A percentile compares a stretch with the other conserved stretches of the same genome.
These are phyloP conservation scores for Echinochloa phyllopogon DNA, from an alignment of 176 grass and related monocot species.

Conservation along the genomic window DNA sequence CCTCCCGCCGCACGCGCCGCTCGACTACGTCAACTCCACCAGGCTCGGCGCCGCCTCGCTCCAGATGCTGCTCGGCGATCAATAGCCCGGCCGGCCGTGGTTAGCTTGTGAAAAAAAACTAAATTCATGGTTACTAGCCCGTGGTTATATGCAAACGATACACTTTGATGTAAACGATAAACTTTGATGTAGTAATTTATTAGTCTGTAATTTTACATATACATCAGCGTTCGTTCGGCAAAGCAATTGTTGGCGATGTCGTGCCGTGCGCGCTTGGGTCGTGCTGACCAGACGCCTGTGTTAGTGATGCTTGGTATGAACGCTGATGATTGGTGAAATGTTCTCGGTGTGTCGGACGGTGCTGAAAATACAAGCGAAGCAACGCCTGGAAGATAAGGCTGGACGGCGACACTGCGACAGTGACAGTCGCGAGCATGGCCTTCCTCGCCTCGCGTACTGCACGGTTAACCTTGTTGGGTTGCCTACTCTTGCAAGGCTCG, in stretches of 20 bases:
- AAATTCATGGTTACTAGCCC: background rate
- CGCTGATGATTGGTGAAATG: background rate
- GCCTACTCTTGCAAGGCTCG: slow-evolving; percentile 21
- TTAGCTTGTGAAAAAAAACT: background rate
- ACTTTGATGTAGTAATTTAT: background rate
- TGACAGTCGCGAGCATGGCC: background rate
- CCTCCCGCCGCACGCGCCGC: slow-evolving; percentile 65
- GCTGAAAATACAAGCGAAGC: slow-evolving; percentile 2
- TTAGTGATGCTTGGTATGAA: background rate
- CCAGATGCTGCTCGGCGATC: background rate
- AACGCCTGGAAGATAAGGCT: background rate
- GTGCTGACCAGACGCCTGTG: background rate
- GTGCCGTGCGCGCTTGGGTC: background rate
- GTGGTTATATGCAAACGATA: background rate
- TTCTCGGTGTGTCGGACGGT: background rate
- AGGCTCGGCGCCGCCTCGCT: slow-evolving; percentile 54
- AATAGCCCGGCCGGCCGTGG: background rate
- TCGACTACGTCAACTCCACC: slow-evolving; percentile 83
- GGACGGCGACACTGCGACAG: background rate
- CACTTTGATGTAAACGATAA: background rate
- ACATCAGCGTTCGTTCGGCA: background rate
- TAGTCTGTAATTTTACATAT: background rate
- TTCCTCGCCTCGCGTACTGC: background rate
- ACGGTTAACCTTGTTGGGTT: background rate
- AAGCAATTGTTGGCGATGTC: background rate